A percentile compares a stretch with the other conserved stretches of the same genome.
phyloP scores from a whole-genome alignment of 495 filamentous ascomycete genomes.

The Neurospora intermedia region DNA sequence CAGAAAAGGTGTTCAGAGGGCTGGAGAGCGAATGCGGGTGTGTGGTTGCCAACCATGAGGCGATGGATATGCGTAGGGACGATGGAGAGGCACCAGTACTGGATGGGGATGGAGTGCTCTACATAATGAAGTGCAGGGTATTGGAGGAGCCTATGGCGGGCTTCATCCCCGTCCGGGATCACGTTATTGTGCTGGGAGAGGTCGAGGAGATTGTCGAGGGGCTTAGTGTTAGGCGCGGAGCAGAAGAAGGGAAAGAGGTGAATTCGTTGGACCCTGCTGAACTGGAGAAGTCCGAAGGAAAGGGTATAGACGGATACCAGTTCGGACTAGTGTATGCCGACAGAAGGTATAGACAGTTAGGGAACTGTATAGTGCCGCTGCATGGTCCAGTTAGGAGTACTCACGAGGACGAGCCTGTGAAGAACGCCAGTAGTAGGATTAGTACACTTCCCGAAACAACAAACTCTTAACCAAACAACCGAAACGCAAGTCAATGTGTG shows the following conservation, averaged over 20 bases:
- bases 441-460: neutral
- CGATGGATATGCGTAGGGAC: neutral
- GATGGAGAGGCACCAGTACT: conserved; percentile 16
- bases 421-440: neutral
- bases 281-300: neutral
- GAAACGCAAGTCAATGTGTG: neutral
- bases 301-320: conserved; percentile 1
- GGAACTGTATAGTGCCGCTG: conserved; percentile 17
- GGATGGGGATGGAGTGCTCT: conserved; percentile 28
- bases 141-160: conserved; percentile 21
- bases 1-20: conserved; percentile 17
- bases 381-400: conserved; percentile 1
- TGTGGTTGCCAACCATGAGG: conserved; percentile 5
- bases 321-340: conserved; percentile 35
- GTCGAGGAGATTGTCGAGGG: conserved; percentile 33
- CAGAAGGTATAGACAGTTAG: conserved; percentile 30
- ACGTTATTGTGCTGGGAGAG: conserved; percentile 46
- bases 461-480: neutral
- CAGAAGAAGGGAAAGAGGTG: neutral
- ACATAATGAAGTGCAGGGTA: conserved; percentile 31
- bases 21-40: conserved; percentile 17
- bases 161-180: conserved; percentile 37
- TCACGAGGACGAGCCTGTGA: neutral
- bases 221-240: neutral
- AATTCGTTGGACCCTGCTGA: neutral